Conservation (phyloP, 1,139 yeast species). For the Hyphopichia fennica region DNA sequence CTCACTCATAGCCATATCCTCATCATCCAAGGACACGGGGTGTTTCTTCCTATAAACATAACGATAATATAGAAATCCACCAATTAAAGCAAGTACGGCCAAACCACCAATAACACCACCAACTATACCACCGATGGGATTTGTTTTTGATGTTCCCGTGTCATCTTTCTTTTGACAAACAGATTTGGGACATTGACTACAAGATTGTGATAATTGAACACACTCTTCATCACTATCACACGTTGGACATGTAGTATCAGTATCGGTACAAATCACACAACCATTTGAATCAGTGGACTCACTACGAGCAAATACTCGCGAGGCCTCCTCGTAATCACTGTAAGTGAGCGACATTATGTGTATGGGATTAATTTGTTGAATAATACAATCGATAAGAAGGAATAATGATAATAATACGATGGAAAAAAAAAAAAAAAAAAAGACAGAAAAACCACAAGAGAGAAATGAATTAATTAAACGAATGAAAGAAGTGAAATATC, state of each 20-base stretch:
- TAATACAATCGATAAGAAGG: neutral
- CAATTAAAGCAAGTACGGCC: constrained; percentile 34
- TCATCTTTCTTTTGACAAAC: constrained; percentile 40
- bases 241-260: constrained; percentile 46
- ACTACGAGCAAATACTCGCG: constrained; percentile 4
- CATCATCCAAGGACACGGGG: constrained; percentile 24
- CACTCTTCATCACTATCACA: constrained; percentile 58
- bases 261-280: constrained; percentile 53
- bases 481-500: neutral
- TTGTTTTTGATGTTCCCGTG: constrained; percentile 9
- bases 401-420: neutral
- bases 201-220: constrained; percentile 51
- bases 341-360: constrained; percentile 1
- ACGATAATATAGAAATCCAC: constrained; percentile 34
- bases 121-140: constrained; percentile 55
- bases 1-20: constrained; percentile 18
- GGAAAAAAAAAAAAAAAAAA: neutral
- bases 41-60: constrained; percentile 30
- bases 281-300: constrained; percentile 19
- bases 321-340: neutral
- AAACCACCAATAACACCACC: constrained; percentile 65
- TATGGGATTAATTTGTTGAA: no score
- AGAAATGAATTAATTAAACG: neutral
- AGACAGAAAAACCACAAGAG: neutral
- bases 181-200: constrained; percentile 56